These are phyloP conservation scores for Phaeosphaeriaceae sp. DNA, from an alignment of 2,329 filamentous ascomycete genomes.

Conservation along the genomic window DNA sequence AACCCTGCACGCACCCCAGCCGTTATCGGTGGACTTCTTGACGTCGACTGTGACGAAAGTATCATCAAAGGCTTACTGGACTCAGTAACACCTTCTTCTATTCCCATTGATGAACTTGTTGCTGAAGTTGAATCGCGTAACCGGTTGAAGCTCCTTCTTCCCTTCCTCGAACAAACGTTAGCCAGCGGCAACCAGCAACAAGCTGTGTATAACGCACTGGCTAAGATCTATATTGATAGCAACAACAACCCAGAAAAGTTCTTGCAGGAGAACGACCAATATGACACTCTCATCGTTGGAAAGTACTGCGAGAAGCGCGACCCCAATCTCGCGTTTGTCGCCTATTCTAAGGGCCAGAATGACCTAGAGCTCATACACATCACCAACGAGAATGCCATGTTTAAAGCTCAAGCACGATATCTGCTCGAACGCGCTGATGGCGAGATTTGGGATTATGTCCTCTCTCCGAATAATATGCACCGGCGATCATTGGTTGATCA, in stretches of 20 bases:
- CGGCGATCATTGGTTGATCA: conserved; percentile 93
- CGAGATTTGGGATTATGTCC: conserved; percentile 93
- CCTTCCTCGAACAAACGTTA: conserved; percentile 93
- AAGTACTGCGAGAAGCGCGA: conserved; percentile 99
- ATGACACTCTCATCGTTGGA: conserved; percentile 88
- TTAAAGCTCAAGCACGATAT: conserved; percentile 95
- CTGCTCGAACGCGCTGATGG: conserved; percentile 86
- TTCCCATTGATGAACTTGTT: conserved; percentile 94
- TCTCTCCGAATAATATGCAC: conserved; percentile 95
- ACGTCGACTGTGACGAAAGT: conserved; percentile 95
- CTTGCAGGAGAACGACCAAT: conserved; percentile 95
- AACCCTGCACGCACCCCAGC: conserved; percentile 90
- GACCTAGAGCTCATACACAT: conserved; percentile 96
- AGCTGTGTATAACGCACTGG: conserved; percentile 94
- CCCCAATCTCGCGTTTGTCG: conserved; percentile 92
- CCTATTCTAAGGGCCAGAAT: conserved; percentile 95
- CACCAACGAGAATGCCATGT: conserved; percentile 99
- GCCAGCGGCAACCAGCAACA: conserved; percentile 92
- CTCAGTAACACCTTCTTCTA: conserved; percentile 81
- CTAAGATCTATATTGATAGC: conserved; percentile 98
- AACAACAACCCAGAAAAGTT: conserved; percentile 99
- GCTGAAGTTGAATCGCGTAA: conserved; percentile 95
- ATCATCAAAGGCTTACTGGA: conserved; percentile 92
- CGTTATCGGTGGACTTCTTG: conserved; percentile 89
- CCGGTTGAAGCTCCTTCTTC: conserved; percentile 90